Evolutionary conservation across 345 rosid genomes (phyloP).

Genomic region (Eucalyptus polyanthemos): DNA sequence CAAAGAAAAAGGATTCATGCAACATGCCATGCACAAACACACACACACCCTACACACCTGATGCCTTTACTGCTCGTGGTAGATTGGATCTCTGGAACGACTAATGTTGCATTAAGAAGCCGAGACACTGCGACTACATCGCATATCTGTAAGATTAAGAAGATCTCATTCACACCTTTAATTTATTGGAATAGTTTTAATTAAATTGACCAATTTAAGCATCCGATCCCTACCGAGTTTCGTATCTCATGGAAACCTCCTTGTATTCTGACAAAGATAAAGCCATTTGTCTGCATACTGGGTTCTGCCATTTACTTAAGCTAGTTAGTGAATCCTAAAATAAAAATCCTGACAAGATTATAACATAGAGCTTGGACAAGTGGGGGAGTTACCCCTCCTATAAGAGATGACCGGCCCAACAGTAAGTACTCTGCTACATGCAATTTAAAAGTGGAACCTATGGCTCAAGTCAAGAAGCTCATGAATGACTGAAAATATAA

Average conservation of each 20-base stretch:
- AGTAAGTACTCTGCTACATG: not conserved
- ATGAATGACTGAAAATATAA: not conserved
- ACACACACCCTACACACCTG: constrained; percentile 27
- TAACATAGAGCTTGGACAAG: not conserved
- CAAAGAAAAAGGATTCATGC: not conserved
- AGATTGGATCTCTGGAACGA: constrained; percentile 92
- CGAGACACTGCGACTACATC: constrained; percentile 81
- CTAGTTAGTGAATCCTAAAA: not conserved
- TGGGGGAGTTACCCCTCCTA: not conserved
- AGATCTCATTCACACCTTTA: not conserved
- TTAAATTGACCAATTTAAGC: not conserved
- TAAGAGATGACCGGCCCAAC: not conserved
- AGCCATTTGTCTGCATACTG: constrained; percentile 45
- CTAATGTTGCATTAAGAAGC: constrained; percentile 88
- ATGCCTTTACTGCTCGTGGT: constrained; percentile 99
- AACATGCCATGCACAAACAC: not conserved
- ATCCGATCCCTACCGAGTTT: constrained; percentile 62
- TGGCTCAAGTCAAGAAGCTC: not conserved
- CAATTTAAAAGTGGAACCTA: not conserved
- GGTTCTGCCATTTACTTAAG: constrained; percentile 33
- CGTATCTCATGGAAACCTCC: constrained; percentile 98
- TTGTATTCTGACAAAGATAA: constrained; percentile 84
- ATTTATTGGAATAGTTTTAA: not conserved
- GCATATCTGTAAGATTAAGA: constrained; percentile 34
- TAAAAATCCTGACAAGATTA: not conserved